These are phyloP conservation scores for Talaromyces amestolkiae DNA, from an alignment of 2,329 filamentous ascomycete species.

Conservation along the genomic window DNA sequence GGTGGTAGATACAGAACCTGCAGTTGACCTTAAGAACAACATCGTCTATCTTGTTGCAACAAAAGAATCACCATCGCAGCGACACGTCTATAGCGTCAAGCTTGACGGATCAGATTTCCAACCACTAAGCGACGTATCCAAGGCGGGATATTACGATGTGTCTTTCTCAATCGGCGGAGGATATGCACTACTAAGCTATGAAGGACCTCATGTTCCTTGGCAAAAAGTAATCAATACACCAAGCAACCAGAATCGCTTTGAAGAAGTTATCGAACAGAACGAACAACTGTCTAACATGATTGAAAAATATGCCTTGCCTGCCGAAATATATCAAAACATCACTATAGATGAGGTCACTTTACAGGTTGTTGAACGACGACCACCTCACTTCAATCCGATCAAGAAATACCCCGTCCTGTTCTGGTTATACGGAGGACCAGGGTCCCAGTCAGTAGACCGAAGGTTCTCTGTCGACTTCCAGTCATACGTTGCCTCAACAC, in stretches of 20 bases:
- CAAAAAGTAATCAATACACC: conserved; percentile 87
- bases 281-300: conserved; percentile 65
- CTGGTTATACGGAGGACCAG: conserved; percentile 89
- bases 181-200: conserved; percentile 80
- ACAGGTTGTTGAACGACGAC: conserved; percentile 77
- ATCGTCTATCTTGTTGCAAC: conserved; percentile 88
- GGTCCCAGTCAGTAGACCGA: conserved; percentile 84
- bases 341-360: conserved; percentile 75
- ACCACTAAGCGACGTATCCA: conserved; percentile 69
- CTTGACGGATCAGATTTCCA: conserved; percentile 73
- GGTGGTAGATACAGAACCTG: conserved; percentile 78
- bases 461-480: conserved; percentile 84
- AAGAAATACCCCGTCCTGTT: conserved; percentile 94
- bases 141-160: conserved; percentile 73
- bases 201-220: conserved; percentile 82
- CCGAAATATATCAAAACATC: conserved; percentile 77
- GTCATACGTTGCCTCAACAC: conserved; percentile 75
- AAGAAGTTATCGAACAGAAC: conserved; percentile 77
- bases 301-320: conserved; percentile 74
- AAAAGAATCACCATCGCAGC: conserved; percentile 81
- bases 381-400: conserved; percentile 78
- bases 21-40: conserved; percentile 79
- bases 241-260: conserved; percentile 58
- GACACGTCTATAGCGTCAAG: conserved; percentile 86
- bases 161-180: conserved; percentile 82